Base-by-base conservation (phyloP, 2,329 filamentous ascomycete genomes). In the Pseudonectria buxi region DNA sequence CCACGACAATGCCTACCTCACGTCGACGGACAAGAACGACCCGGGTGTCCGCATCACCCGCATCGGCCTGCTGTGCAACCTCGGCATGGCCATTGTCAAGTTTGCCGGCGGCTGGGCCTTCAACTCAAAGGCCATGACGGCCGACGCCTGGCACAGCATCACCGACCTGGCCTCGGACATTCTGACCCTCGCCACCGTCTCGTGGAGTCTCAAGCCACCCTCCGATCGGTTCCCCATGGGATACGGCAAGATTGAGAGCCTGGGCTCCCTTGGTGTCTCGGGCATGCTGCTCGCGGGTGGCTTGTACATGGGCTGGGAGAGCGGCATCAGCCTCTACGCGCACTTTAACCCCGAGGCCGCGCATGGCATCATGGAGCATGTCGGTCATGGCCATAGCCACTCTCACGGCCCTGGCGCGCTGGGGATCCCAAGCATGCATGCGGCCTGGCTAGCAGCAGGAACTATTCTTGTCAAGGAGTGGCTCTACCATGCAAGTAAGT, bases 191-290 rank as follows among this genome's bases (percentile, higher is more conserved):
- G 86, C 86, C 12, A 98, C 92, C 9, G 89, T 98, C 30, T 90
- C 89, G 14, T 95, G 86, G 80, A 94, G 89, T 40, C 66, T 96
- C 41, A 87, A 84, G 52, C 82, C 86, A 6, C 88, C 92, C 0
- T 86, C 85, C 10, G 74, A 83, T 36, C 76, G 76, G 27, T 98
- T 95, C 57, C 92, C 92, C 3, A 78, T 81, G 52, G 92, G 92
- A 2, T 98, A 94, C 57, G 92, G 92, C 57, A 98, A 98, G 68
- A 77, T 98, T n/a, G 92, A 98, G 69, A 95, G 88, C 53, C 66
- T 98, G 56, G 92, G 92, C 14, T 92, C 88, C 14, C 67, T 98
- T 40, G 92, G 90, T 12, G 92, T 98, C 24, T 95, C 89, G 49
- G 81, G 88, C 44, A 84, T 98, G 65, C 71, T 98, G 51, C 74